phyloP scores from a whole-genome alignment of 1,284 basidiomycete species.

The Ganoderma boninense region DNA sequence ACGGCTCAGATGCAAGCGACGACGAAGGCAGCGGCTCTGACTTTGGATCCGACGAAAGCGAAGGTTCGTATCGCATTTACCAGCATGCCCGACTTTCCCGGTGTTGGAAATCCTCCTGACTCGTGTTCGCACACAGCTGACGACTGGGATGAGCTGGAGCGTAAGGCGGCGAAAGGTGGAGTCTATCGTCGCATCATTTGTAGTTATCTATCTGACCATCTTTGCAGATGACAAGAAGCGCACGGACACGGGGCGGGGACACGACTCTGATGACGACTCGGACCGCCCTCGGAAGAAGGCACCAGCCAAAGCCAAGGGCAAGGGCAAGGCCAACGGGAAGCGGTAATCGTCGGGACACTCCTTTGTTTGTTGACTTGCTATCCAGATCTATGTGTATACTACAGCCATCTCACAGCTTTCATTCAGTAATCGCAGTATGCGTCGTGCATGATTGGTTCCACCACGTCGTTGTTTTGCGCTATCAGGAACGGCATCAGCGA shows the following conservation, averaged over 20 bases:
- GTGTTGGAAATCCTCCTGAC: conserved; percentile 28
- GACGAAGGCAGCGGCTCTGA: conserved; percentile 74
- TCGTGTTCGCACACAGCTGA: conserved; percentile 60
- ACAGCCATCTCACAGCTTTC: conserved; percentile 13
- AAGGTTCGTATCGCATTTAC: conserved; percentile 49
- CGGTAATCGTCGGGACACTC: conserved; percentile 25
- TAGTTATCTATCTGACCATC: background rate
- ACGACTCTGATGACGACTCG: conserved; percentile 68
- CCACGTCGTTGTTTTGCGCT: background rate
- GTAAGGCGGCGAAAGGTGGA: conserved; percentile 85
- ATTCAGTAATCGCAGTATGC: conserved; percentile 4
- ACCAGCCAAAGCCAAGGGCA: conserved; percentile 49
- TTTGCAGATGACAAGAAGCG: conserved; percentile 74
- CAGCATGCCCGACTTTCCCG: background rate
- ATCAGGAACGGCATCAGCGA: background rate
- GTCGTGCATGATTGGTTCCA: background rate
- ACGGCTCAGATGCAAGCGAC: conserved; percentile 70
- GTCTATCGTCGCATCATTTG: conserved; percentile 29
- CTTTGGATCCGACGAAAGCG: conserved; percentile 75
- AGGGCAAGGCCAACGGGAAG: conserved; percentile 45
- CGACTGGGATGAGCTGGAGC: conserved; percentile 95
- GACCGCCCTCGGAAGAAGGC: conserved; percentile 76
- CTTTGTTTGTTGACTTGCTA: conserved; percentile 5
- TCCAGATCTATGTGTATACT: conserved; percentile 15
- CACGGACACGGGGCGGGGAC: conserved; percentile 55